A percentile compares a stretch with the other conserved stretches of the same genome.
Evolutionary conservation across 2,329 filamentous ascomycete species (phyloP).

Genomic region (Aspergillus aculeatus): DNA sequence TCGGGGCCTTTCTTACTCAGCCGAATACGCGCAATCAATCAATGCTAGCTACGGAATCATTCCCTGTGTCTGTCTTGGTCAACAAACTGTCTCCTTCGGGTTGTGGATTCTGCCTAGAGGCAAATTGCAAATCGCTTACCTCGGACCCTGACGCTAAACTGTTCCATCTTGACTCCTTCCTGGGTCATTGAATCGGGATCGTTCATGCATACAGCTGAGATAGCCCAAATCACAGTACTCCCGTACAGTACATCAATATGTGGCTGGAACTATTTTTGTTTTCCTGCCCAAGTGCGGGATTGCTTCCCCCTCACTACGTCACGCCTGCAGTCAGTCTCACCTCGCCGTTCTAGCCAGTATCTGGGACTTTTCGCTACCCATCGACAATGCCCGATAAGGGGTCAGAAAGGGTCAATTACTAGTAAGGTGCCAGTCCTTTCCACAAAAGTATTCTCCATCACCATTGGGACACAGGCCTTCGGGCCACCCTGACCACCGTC

Average conservation of each 20-base stretch:
- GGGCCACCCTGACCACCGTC: neutral
- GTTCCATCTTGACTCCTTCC: neutral
- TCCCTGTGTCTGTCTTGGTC: neutral
- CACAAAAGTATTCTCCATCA: neutral
- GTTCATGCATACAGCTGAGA: too few relatives aligned
- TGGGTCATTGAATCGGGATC: too few relatives aligned
- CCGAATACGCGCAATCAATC: slow-evolving; percentile 19
- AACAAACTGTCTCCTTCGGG: neutral
- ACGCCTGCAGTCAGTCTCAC: neutral
- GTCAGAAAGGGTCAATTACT: neutral
- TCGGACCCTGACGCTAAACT: neutral
- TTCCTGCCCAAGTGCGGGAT: neutral
- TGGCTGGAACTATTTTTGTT: neutral
- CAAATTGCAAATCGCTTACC: neutral
- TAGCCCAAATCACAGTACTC: neutral
- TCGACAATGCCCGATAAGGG: neutral
- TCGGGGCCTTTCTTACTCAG: slow-evolving; percentile 10
- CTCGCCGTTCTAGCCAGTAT: neutral
- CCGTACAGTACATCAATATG: too few relatives aligned
- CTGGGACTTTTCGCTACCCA: neutral
- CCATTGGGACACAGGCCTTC: neutral
- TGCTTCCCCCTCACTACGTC: slow-evolving; percentile 1
- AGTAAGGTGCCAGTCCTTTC: neutral
- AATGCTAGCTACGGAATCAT: neutral
- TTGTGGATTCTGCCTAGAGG: neutral